These are phyloP conservation scores for Buxus sempervirens DNA, from an alignment of 164 flowering plant genomes.

Conservation along the genomic window DNA sequence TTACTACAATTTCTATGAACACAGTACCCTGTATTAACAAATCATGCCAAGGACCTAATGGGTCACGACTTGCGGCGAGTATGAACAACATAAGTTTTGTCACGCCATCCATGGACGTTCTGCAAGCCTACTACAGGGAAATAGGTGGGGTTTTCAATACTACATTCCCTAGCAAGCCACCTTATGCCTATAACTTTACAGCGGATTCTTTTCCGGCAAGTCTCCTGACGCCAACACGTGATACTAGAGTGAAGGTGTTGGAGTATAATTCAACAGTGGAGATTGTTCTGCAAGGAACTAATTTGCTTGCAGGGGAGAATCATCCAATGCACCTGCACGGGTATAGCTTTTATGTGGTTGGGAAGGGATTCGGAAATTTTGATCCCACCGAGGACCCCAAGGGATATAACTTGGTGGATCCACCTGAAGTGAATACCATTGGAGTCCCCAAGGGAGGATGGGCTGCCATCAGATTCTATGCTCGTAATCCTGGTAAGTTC, in stretches of 20 bases:
- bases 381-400: constrained; percentile 13
- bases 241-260: constrained; percentile 22
- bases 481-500: constrained; percentile 40
- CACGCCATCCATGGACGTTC: constrained; percentile 8
- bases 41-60: constrained; percentile 20
- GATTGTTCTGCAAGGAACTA: too few species aligned
- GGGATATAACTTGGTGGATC: constrained; percentile 23
- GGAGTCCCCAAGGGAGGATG: constrained; percentile 39
- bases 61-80: constrained; percentile 18
- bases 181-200: too few species aligned
- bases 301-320: too few species aligned
- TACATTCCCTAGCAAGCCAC: constrained; percentile 15
- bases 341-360: constrained; percentile 34
- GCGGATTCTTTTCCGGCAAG: constrained; percentile 9
- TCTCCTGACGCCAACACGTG: constrained; percentile 7
- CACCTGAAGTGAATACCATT: constrained; percentile 26
- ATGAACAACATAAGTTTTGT: constrained; percentile 27
- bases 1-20: constrained; percentile 15
- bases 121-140: constrained; percentile 7
- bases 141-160: constrained; percentile 11
- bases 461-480: constrained; percentile 35
- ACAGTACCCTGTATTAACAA: constrained; percentile 8
- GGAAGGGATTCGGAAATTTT: constrained; percentile 30
- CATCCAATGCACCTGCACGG: constrained; percentile 35
- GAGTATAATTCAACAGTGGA: too few species aligned